Percentiles rank a stretch among this genome's conserved stretches.
Evolutionary conservation across 257 asterid species (phyloP).

Genomic region (Nicotiana noctiflora): DNA sequence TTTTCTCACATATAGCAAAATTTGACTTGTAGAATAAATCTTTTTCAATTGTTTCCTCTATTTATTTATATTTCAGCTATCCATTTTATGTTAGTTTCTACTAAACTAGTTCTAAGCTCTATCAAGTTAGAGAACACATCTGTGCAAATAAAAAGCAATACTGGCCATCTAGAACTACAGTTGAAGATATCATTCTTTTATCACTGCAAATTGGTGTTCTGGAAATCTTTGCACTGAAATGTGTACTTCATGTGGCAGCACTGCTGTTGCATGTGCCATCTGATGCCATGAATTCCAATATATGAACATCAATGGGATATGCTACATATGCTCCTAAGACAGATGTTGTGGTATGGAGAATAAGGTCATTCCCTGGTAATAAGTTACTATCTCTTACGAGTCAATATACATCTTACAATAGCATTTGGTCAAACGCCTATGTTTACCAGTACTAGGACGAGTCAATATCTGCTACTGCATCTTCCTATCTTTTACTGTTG

Average conservation of each 20-base stretch:
- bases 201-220: background rate
- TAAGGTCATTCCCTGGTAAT: slow-evolving; percentile 97
- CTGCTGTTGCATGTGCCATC: slow-evolving; percentile 95
- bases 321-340: slow-evolving; percentile 90
- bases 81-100: background rate
- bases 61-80: background rate
- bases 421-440: too few species aligned
- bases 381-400: slow-evolving; percentile 23
- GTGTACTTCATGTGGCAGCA: slow-evolving; percentile 34
- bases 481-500: too few species aligned
- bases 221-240: background rate
- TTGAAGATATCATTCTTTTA: too few species aligned
- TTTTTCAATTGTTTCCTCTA: background rate
- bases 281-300: slow-evolving; percentile 89
- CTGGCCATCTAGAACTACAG: too few species aligned
- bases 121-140: background rate
- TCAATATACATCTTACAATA: too few species aligned
- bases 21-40: too few species aligned
- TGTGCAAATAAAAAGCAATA: too few species aligned
- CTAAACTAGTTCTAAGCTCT: background rate
- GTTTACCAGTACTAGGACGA: too few species aligned
- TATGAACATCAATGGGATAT: slow-evolving; percentile 95
- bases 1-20: background rate
- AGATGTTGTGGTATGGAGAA: slow-evolving; percentile 90
- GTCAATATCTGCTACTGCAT: too few species aligned